These are phyloP conservation scores for Lactuca saligna DNA, from an alignment of 129 eudicot species.

Conservation along the genomic window DNA sequence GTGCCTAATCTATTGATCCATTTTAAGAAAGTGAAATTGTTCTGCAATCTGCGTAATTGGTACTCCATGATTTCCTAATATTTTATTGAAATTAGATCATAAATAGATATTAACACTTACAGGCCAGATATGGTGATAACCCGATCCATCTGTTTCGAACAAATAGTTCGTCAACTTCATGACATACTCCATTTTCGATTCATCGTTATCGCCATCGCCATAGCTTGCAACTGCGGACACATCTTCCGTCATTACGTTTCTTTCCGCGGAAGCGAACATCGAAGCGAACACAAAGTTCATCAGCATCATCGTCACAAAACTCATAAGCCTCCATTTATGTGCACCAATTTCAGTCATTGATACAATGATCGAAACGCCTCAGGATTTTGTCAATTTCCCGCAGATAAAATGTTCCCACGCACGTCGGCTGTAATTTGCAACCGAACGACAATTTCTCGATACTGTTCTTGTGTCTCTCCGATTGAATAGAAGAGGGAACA, in stretches of 20 bases:
- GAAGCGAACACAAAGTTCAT: slow-evolving; percentile 55
- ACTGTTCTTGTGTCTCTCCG: slow-evolving; percentile 9
- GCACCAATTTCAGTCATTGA: slow-evolving; percentile 49
- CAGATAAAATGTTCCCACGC: background rate
- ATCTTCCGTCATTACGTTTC: slow-evolving; percentile 34
- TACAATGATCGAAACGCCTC: background rate
- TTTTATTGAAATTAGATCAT: background rate
- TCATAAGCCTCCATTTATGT: slow-evolving; percentile 44
- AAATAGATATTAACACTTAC: slow-evolving; percentile 42
- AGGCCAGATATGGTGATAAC: slow-evolving; percentile 97
- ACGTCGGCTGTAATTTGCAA: background rate
- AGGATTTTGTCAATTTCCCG: background rate
- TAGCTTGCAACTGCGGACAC: slow-evolving; percentile 5
- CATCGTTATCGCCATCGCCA: slow-evolving; percentile 24
- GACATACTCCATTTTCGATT: slow-evolving; percentile 28
- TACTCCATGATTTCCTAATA: background rate
- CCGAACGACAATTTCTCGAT: background rate
- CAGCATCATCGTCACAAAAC: slow-evolving; percentile 36
- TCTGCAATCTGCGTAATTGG: background rate
- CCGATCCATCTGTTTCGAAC: slow-evolving; percentile 60
- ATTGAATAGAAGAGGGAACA: background rate
- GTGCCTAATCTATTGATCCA: background rate
- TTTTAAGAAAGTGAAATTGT: background rate
- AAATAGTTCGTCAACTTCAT: slow-evolving; percentile 44
- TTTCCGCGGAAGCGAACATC: slow-evolving; percentile 65